These are phyloP conservation scores for Prunus persica DNA, from an alignment of 306 rosid species.

Conservation along the genomic window DNA sequence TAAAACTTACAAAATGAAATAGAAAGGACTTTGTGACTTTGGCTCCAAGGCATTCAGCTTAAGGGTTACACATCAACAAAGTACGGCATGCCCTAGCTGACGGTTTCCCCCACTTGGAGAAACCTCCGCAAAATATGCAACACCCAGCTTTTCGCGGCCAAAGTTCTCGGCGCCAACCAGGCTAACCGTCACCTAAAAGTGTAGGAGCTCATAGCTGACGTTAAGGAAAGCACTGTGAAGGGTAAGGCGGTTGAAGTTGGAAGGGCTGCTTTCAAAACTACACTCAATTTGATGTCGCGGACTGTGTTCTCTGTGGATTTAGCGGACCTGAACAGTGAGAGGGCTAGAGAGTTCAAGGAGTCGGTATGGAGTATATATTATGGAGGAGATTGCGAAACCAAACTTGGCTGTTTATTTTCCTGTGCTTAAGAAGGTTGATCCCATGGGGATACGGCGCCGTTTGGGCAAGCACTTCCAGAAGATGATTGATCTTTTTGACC, in stretches of 20 bases:
- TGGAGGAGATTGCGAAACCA: slow-evolving; percentile 3
- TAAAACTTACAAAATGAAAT: too few species aligned
- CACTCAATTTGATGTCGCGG: slow-evolving; percentile 33
- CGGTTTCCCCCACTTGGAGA: slow-evolving; percentile 19
- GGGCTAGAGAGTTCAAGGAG: slow-evolving; percentile 17
- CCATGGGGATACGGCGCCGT: too few species aligned
- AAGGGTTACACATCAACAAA: too few species aligned
- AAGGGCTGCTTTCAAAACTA: slow-evolving; percentile 32
- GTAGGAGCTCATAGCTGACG: too few species aligned
- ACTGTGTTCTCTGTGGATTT: slow-evolving; percentile 25
- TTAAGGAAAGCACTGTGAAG: neutral
- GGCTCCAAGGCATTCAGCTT: too few species aligned
- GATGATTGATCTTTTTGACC: neutral
- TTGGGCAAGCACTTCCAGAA: too few species aligned
- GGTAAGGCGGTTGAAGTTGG: slow-evolving; percentile 44
- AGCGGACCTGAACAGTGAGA: slow-evolving; percentile 2
- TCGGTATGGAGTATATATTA: neutral
- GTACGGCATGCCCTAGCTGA: slow-evolving; percentile 17
- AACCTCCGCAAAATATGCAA: neutral
- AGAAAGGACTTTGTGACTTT: too few species aligned
- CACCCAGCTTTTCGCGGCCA: too few species aligned
- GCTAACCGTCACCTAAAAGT: too few species aligned
- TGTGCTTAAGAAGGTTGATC: too few species aligned
- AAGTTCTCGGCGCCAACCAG: too few species aligned
- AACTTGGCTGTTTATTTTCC: too few species aligned